Percentiles rank a stretch among this genome's conserved stretches.
phyloP scores from a whole-genome alignment of 805 yeast species.

The Myxozyma mucilagina region DNA sequence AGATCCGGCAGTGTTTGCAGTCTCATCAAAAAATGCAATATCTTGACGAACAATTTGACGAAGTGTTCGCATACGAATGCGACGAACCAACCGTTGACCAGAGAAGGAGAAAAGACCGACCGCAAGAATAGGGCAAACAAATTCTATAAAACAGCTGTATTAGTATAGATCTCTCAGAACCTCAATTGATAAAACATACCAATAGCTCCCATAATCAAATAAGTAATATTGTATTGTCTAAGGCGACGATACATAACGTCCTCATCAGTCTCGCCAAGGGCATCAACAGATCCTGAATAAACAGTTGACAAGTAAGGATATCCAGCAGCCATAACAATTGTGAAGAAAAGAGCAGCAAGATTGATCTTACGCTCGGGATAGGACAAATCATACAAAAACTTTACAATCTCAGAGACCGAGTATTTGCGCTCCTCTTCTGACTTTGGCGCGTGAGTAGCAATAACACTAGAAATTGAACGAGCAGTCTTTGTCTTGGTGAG shows the following conservation, averaged over 20 bases:
- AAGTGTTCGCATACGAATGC: conserved; percentile 35
- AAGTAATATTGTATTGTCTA: conserved; percentile 43
- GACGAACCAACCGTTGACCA: conserved; percentile 36
- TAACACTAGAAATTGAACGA: conserved; percentile 22
- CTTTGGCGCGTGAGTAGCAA: background rate
- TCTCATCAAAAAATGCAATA: conserved; percentile 35
- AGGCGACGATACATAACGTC: conserved; percentile 40
- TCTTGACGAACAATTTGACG: conserved; percentile 37
- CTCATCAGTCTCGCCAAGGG: conserved; percentile 39
- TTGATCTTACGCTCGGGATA: conserved; percentile 23
- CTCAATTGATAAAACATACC: conserved; percentile 38
- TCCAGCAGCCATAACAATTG: conserved; percentile 28
- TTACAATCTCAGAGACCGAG: conserved; percentile 11
- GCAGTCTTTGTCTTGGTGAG: conserved; percentile 22
- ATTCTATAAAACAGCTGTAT: conserved; percentile 33
- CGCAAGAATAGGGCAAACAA: conserved; percentile 25
- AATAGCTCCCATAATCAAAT: conserved; percentile 44
- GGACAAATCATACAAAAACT: conserved; percentile 15
- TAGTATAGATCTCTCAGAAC: conserved; percentile 38
- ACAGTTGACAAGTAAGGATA: conserved; percentile 42
- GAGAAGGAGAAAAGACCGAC: conserved; percentile 30
- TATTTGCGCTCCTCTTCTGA: conserved; percentile 8
- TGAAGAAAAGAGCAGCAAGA: conserved; percentile 19
- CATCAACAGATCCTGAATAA: conserved; percentile 40
- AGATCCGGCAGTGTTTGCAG: conserved; percentile 36